These are phyloP conservation scores for Rutstroemia sp. DNA, from an alignment of 2,329 filamentous ascomycete species.

Conservation along the genomic window DNA sequence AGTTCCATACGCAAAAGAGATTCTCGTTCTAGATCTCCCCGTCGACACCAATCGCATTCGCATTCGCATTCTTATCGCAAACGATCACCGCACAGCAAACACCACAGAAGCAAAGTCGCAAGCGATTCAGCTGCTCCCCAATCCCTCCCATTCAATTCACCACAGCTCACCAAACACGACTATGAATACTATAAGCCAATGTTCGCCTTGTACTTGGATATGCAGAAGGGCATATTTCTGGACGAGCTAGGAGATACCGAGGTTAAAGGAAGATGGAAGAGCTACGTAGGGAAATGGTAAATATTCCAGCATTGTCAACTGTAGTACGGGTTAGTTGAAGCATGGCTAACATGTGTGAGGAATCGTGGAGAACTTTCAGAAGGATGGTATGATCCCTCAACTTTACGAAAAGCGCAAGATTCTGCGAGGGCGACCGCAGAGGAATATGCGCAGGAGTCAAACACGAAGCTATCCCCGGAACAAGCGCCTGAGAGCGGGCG, in stretches of 20 bases:
- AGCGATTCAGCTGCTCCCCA: constrained; percentile 22
- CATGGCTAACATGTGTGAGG: constrained; percentile 46
- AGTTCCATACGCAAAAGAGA: not conserved
- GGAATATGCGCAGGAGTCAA: constrained; percentile 9
- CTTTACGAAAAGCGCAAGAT: constrained; percentile 29
- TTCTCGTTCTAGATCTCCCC: constrained; percentile 11
- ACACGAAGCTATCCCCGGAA: constrained; percentile 7
- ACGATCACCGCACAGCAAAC: constrained; percentile 17
- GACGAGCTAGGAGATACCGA: constrained; percentile 67
- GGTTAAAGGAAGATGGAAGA: constrained; percentile 81
- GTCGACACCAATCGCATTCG: constrained; percentile 8
- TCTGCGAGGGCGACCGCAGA: constrained; percentile 8
- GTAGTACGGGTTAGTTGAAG: too few relatives aligned
- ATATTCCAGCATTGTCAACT: constrained; percentile 14
- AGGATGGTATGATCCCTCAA: constrained; percentile 86
- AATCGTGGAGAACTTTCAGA: constrained; percentile 81
- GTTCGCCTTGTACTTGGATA: constrained; percentile 77
- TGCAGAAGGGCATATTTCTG: constrained; percentile 73
- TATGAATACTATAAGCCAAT: constrained; percentile 59
- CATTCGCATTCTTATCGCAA: constrained; percentile 13
- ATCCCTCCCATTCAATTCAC: constrained; percentile 57
- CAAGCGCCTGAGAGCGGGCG: constrained; percentile 2
- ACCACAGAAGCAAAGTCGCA: constrained; percentile 26
- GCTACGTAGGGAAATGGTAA: constrained; percentile 82
- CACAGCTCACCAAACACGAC: constrained; percentile 61